phyloP scores from a whole-genome alignment of 257 asterid species.

The Solanum ossicruentum region DNA sequence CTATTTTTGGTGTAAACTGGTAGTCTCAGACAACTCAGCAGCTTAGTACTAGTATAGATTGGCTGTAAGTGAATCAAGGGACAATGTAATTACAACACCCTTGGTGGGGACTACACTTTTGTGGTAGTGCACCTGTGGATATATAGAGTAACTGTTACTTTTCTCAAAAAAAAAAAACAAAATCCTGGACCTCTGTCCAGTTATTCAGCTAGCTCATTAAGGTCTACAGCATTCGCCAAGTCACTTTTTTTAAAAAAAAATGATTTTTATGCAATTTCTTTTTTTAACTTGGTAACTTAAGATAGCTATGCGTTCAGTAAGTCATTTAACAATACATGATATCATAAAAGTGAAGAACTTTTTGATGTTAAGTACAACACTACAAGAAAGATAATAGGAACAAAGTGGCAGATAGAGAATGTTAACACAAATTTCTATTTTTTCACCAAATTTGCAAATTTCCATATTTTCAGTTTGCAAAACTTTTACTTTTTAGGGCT shows the following conservation, averaged over 20 bases:
- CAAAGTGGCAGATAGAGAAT: neutral
- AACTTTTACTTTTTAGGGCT: neutral
- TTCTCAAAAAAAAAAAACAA: neutral
- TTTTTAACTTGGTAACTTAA: neutral
- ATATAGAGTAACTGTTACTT: no score
- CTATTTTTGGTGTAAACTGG: no score
- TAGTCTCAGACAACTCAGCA: no score
- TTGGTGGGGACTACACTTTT: no score
- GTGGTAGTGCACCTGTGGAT: no score
- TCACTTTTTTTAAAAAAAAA: neutral
- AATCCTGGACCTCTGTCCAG: neutral
- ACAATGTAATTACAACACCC: no score
- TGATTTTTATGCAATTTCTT: neutral
- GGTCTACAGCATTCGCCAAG: neutral
- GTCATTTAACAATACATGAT: neutral
- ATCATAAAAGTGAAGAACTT: neutral
- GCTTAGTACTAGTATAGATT: no score
- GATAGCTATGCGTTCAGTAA: neutral
- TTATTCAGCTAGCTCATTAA: neutral
- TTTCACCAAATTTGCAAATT: neutral
- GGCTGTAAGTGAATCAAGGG: no score
- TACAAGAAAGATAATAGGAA: neutral
- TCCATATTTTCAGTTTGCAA: neutral
- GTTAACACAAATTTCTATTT: neutral
- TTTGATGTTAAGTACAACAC: neutral